These are phyloP conservation scores for Phaeosphaeria sp. DNA, from an alignment of 2,329 filamentous ascomycete genomes.

Conservation along the genomic window DNA sequence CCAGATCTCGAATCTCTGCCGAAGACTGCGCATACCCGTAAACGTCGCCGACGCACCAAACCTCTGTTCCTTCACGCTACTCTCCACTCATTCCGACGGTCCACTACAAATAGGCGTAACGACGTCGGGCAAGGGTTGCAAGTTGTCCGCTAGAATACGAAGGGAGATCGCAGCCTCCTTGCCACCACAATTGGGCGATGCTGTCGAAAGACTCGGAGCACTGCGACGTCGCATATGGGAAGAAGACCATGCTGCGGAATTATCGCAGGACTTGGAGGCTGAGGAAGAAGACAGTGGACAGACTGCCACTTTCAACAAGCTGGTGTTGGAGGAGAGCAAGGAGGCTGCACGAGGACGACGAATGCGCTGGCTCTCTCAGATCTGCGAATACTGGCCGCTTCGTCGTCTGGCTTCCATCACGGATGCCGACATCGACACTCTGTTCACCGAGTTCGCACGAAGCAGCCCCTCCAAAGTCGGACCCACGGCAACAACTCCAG, in stretches of 20 bases:
- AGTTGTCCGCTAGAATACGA: conserved; percentile 86
- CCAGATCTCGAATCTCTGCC: conserved; percentile 77
- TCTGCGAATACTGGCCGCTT: conserved; percentile 98
- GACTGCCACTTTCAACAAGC: conserved; percentile 80
- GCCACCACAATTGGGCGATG: conserved; percentile 75
- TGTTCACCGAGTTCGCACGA: conserved; percentile 74
- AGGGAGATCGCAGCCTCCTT: conserved; percentile 85
- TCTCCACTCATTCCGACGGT: conserved; percentile 88
- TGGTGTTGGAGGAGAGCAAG: conserved; percentile 76
- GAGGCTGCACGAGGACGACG: conserved; percentile 79
- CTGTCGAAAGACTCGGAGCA: conserved; percentile 77
- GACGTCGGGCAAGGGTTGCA: conserved; percentile 93
- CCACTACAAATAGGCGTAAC: conserved; percentile 95
- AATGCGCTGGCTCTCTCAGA: conserved; percentile 92
- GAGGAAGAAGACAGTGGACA: conserved; percentile 75
- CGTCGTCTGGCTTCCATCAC: conserved; percentile 79
- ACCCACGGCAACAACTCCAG: conserved; percentile 23
- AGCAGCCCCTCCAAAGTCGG: conserved; percentile 45
- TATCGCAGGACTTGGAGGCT: conserved; percentile 53
- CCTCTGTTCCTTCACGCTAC: conserved; percentile 87
- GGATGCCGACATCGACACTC: conserved; percentile 77
- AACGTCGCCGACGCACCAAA: conserved; percentile 89
- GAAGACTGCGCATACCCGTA: conserved; percentile 81
- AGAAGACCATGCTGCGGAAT: conserved; percentile 59
- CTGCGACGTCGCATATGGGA: conserved; percentile 51